Conservation (phyloP, 139 green algal species). For the Pleodorina starrii region DNA sequence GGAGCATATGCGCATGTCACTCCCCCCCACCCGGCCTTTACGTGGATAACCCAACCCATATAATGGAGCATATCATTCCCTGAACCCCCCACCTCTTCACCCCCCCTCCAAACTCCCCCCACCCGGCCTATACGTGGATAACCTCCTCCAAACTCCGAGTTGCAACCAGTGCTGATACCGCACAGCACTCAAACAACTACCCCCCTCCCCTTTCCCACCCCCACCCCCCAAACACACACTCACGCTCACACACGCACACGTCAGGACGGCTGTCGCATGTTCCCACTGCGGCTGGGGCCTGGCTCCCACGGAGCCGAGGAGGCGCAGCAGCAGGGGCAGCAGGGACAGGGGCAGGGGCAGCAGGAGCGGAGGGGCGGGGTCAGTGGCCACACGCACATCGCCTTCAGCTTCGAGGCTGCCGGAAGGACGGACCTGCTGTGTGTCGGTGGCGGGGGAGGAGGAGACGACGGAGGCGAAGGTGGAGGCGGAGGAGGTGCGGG, state of each 20-base stretch:
- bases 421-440: slow-evolving; percentile 51
- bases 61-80: no score
- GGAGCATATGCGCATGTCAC: no score
- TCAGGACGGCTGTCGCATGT: slow-evolving; percentile 46
- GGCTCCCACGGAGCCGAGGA: background rate
- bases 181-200: no score
- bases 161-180: no score
- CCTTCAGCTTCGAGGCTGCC: slow-evolving; percentile 60
- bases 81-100: no score
- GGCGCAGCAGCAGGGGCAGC: background rate
- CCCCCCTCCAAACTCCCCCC: no score
- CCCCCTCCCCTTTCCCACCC: background rate
- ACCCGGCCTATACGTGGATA: no score
- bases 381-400: slow-evolving; percentile 50
- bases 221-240: background rate
- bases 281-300: background rate
- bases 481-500: background rate
- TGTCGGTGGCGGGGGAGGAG: no score
- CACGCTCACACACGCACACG: background rate
- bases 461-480: background rate
- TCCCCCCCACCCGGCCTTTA: no score
- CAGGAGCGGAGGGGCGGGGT: background rate
- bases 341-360: background rate
- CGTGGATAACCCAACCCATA: no score
- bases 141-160: no score